Conservation (phyloP, 83 land plant species). For the Picea mariana region DNA sequence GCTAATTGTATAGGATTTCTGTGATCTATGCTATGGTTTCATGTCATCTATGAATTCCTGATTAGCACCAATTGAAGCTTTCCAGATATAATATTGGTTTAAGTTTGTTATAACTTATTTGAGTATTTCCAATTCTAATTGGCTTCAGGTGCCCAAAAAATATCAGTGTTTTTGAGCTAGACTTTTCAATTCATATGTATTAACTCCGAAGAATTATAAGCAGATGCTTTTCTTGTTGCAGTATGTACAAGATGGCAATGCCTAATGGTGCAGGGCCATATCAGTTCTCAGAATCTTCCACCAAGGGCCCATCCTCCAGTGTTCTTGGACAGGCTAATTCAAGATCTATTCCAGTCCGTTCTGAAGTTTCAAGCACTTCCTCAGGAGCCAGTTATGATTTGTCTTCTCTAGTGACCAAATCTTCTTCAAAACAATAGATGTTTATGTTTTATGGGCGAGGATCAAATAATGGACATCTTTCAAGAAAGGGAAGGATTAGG, state of each 20-base stretch:
- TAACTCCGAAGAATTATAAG: background rate
- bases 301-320: slow-evolving; percentile 1
- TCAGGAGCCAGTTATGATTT: background rate
- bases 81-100: too few species aligned
- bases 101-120: too few species aligned
- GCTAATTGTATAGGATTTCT: too few species aligned
- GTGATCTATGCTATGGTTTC: too few species aligned
- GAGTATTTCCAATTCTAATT: too few species aligned
- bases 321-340: background rate
- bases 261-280: background rate
- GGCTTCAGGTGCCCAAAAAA: background rate
- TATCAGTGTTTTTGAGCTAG: background rate
- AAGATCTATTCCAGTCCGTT: background rate
- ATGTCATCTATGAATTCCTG: too few species aligned
- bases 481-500: background rate
- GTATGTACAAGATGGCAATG: slow-evolving; percentile 7
- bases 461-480: background rate
- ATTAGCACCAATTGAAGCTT: too few species aligned
- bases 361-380: background rate
- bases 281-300: background rate
- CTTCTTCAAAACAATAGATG: slow-evolving; percentile 9
- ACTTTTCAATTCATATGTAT: background rate
- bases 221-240: background rate
- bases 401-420: background rate
- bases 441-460: background rate